Base-by-base conservation (phyloP, 768 basidiomycete genomes). In the Sutorius australiensis region DNA sequence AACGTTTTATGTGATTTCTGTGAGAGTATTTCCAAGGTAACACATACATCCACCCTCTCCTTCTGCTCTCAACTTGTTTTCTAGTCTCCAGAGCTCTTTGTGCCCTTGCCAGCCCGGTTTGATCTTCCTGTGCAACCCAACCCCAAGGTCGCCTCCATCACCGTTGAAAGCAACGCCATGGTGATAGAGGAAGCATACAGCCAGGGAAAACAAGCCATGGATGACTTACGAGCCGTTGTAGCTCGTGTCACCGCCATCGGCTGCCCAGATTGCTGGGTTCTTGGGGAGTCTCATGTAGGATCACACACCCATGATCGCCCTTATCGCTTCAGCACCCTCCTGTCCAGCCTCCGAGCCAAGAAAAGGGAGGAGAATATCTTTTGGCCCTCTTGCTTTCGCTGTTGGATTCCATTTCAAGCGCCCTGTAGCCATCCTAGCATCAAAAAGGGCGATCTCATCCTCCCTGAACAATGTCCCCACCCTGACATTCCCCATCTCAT, bases 401-500 rank as follows among this genome's bases (percentile, higher is more conserved):
- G 51, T 32, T 56, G 51, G 55, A 32, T 56, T 19, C 46, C 55
- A 3, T 56, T 56, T 31, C 44, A 9, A 36, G 19, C 53, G 2
- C 55, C 55, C 3, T 53, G 51, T 30, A 36, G 21, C 31, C 55
- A 56, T n/a, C 55, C 51, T 24, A 1, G 16, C 3, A 42, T 53
- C 4, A 31, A 14, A 10, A 45, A 13, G 7, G 43, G 43, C 16
- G 43, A 38, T 16, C 6, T 6, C 7, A 17, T 44, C 42, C 10
- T 13, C 0, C 42, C 42, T 3, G 42, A 44, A 17, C n/a, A 44
- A 5, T 44, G 42, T 11, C 42, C 28, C 8, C 11, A 30, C 12
- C 27, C 28, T 1, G 9, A 17, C 3, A 44, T 31, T 9, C 42
- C 21, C 4, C 39, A 40, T 11, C 16, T 36, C 7, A n/a, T 36